Evolutionary conservation across 1,284 basidiomycete genomes (phyloP).

Genomic region (Cryptococcus neoformans): DNA sequence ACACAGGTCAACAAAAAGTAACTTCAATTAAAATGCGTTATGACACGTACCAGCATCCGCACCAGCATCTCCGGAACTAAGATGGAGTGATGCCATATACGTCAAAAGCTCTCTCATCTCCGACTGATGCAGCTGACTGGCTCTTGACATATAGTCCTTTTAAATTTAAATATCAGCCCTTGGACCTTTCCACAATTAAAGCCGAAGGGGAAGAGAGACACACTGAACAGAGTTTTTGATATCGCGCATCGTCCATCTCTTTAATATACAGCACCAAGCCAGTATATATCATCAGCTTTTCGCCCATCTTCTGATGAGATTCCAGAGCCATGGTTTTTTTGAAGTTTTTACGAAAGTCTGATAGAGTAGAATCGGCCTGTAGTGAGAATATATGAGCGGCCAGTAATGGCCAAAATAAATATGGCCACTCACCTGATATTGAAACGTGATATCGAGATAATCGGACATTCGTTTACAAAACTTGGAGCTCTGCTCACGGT

Average conservation of each 20-base stretch:
- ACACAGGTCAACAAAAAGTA: background rate
- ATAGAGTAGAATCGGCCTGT: conserved; percentile 45
- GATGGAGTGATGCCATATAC: conserved; percentile 64
- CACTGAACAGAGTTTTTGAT: conserved; percentile 82
- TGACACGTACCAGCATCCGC: conserved; percentile 35
- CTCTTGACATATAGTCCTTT: conserved; percentile 84
- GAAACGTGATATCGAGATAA: conserved; percentile 86
- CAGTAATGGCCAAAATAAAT: background rate
- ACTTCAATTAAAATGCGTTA: background rate
- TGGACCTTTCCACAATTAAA: background rate
- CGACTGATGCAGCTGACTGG: conserved; percentile 71
- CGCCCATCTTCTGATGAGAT: conserved; percentile 70
- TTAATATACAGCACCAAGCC: conserved; percentile 90
- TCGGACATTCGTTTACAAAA: conserved; percentile 90
- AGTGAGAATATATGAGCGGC: conserved; percentile 11
- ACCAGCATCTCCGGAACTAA: conserved; percentile 59
- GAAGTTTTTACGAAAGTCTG: conserved; percentile 35
- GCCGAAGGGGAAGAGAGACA: conserved; percentile 36
- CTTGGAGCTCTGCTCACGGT: conserved; percentile 77
- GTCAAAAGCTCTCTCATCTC: conserved; percentile 75
- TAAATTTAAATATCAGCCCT: background rate
- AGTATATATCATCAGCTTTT: conserved; percentile 79
- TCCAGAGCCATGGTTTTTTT: conserved; percentile 48
- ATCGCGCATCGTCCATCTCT: conserved; percentile 85
- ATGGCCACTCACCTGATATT: conserved; percentile 62